Base-by-base conservation (phyloP, 208 protist species). In the Crithidia brevicula region DNA sequence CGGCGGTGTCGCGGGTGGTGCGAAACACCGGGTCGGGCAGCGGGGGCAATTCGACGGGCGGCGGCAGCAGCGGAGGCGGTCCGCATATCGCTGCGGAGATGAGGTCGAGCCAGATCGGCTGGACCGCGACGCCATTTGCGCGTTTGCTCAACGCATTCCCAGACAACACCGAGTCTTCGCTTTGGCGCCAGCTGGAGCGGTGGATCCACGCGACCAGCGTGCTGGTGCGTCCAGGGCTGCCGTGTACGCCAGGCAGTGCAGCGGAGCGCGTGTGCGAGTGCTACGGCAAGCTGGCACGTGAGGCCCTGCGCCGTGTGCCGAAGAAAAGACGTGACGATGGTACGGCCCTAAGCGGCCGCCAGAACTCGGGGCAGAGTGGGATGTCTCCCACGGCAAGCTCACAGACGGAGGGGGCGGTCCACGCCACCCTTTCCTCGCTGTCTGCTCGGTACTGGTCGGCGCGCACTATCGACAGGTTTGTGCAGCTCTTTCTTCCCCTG, bases 111-210 rank as follows among this genome's bases (percentile, higher is more conserved):
- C 40, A 31, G 22, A 15, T 20, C 13, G 18, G 34, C 16, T 58
- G 53, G 54, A 50, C 60, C 28, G 51, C 61, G 0, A 28, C 28
- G 11, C 45, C 61, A 36, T 69, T 57, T 51, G 69, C 58, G 45
- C 42, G 65, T 3, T 45, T 77, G 40, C 51, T 77, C 15, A 72
- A 64, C 53, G 64, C 64, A 7, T 67, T 77, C 20, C 60, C 67
- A 11, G 67, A 80, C 56, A 62, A 38, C 36, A 38, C 58, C 8
- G 54, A 72, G 40, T 72, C 74, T 1, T 76, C 90, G 18, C 63
- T 95, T n/a, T 95, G 90, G 90, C 85, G 85, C 30, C 90, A 95
- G 13, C 58, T 93, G 30, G 79, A 81, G 20, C 90, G 90, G 9
- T 93, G 90, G 74, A 63, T 95, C 25, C 83, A 84, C 59, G 82